These are phyloP conservation scores for Dipteronia sinensis DNA, from an alignment of 345 rosid species.

Conservation along the genomic window DNA sequence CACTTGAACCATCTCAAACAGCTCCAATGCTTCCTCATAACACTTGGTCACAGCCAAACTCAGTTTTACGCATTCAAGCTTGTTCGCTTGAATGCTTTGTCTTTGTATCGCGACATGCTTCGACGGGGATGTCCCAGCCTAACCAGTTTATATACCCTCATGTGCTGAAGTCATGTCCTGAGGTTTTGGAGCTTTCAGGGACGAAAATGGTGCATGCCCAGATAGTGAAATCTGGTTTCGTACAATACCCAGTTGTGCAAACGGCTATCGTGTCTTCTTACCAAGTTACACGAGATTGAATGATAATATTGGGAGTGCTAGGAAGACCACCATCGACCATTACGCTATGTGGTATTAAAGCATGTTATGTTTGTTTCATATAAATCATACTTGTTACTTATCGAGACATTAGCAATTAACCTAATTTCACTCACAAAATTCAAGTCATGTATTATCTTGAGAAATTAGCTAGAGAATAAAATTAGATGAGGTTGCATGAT, in stretches of 20 bases:
- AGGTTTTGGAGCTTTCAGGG: slow-evolving; percentile 33
- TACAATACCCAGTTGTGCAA: slow-evolving; percentile 62
- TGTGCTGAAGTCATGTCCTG: slow-evolving; percentile 55
- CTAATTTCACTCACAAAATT: too few relatives aligned
- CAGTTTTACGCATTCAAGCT: slow-evolving; percentile 75
- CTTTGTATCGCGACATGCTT: slow-evolving; percentile 60
- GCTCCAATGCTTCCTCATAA: slow-evolving; percentile 60
- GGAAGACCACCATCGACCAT: slow-evolving; percentile 65
- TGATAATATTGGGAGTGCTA: slow-evolving; percentile 42
- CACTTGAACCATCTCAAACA: slow-evolving; percentile 70
- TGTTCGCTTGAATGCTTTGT: slow-evolving; percentile 59
- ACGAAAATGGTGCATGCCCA: slow-evolving; percentile 64
- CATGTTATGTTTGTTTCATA: too few relatives aligned
- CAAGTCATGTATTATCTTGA: too few relatives aligned
- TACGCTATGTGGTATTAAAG: too few relatives aligned
- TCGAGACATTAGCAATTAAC: too few relatives aligned
- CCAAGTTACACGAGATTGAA: slow-evolving; percentile 57
- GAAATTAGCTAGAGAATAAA: too few relatives aligned
- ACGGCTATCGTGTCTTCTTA: slow-evolving; percentile 69
- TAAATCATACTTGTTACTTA: too few relatives aligned
- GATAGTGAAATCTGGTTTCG: slow-evolving; percentile 57
- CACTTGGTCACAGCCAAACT: slow-evolving; percentile 58
- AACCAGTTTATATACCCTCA: slow-evolving; percentile 77
- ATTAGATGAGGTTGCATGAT: too few relatives aligned
- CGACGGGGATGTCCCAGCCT: slow-evolving; percentile 53